Evolutionary conservation across 2,329 filamentous ascomycete genomes (phyloP).

Genomic region (Colletotrichum limetticola): DNA sequence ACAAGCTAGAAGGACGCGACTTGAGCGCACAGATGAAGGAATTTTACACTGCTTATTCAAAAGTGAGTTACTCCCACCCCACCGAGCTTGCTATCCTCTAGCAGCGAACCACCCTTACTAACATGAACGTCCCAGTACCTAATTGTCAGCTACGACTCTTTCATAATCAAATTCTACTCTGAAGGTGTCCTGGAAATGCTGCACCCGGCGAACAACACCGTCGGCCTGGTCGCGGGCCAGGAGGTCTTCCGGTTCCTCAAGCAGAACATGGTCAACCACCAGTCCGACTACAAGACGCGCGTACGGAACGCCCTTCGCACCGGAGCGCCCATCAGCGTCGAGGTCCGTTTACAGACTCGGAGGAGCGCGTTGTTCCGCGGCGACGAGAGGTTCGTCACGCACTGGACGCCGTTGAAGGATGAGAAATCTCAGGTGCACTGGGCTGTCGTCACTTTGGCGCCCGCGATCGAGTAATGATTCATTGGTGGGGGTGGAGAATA

Average conservation of each 20-base stretch:
- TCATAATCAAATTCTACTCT: conserved; percentile 41
- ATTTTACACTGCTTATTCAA: conserved; percentile 43
- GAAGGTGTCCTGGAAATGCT: conserved; percentile 39
- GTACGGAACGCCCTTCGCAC: conserved; percentile 36
- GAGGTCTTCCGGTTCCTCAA: conserved; percentile 42
- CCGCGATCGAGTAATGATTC: conserved; percentile 7
- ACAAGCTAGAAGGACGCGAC: conserved; percentile 40
- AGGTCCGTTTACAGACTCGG: conserved; percentile 41
- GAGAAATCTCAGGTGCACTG: conserved; percentile 25
- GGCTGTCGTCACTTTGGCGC: conserved; percentile 33
- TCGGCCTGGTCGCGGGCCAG: conserved; percentile 37
- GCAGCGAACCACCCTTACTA: neutral
- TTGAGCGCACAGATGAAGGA: conserved; percentile 42
- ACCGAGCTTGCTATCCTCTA: too few relatives aligned
- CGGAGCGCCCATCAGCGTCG: conserved; percentile 45
- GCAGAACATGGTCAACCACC: conserved; percentile 39
- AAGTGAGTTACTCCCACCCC: conserved; percentile 16
- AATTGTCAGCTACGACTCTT: conserved; percentile 38
- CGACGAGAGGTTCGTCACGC: conserved; percentile 36
- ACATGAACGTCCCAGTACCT: conserved; percentile 32
- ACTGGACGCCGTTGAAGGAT: conserved; percentile 37
- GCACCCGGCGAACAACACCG: conserved; percentile 39
- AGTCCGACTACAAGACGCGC: conserved; percentile 39
- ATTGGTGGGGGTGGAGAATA: too few relatives aligned
- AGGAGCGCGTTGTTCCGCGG: conserved; percentile 40